phyloP scores from a whole-genome alignment of 1,139 yeast genomes.

The Suhomyces bokatorum region DNA sequence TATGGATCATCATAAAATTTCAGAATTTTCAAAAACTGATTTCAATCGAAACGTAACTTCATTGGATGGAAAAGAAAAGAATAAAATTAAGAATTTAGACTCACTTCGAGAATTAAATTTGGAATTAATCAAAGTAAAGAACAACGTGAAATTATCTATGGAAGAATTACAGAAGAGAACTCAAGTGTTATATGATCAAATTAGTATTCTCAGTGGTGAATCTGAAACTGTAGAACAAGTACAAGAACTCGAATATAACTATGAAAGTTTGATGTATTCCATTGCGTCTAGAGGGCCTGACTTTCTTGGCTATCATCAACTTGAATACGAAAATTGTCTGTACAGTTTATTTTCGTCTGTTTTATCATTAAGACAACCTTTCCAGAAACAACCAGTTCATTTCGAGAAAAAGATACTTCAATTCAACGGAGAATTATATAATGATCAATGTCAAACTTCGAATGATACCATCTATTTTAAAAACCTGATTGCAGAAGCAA shows the following conservation, averaged over 20 bases:
- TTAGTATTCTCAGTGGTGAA: conserved; percentile 4
- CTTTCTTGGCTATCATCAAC: conserved; percentile 15
- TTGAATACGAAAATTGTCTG: conserved; percentile 12
- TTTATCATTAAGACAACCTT: conserved; percentile 75
- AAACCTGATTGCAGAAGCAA: conserved; percentile 14
- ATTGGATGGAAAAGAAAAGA: conserved; percentile 23
- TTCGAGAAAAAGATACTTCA: conserved; percentile 45
- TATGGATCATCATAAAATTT: conserved; percentile 16
- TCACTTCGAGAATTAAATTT: conserved; percentile 24
- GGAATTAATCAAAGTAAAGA: conserved; percentile 27
- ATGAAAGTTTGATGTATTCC: conserved; percentile 10
- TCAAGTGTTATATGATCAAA: conserved; percentile 6
- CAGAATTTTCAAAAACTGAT: conserved; percentile 19
- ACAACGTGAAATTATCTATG: conserved; percentile 28
- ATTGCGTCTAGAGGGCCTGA: conserved; percentile 26
- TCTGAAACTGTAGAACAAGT: background rate
- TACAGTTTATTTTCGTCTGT: conserved; percentile 63
- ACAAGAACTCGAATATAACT: background rate
- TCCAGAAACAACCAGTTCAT: conserved; percentile 64
- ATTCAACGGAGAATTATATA: conserved; percentile 88
- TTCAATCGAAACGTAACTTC: conserved; percentile 15
- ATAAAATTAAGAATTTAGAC: conserved; percentile 30
- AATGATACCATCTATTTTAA: conserved; percentile 39
- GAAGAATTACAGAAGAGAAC: conserved; percentile 17
- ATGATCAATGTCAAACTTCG: conserved; percentile 43